Conservation (phyloP, 192 early-diverging fungal genomes). For the Rhizophlyctis rosea region DNA sequence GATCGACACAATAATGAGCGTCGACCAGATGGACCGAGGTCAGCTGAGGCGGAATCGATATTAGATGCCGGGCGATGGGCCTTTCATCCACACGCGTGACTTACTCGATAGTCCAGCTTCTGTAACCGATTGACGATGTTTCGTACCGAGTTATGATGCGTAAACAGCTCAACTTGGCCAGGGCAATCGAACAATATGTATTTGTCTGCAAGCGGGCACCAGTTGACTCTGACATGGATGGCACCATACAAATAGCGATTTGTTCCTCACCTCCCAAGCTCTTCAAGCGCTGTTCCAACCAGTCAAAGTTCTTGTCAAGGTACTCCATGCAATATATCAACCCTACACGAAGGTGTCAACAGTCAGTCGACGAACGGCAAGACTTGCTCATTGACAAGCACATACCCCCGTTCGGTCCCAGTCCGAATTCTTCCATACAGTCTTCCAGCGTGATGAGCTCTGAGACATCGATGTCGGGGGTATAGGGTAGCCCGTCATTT, state of each 20-base stretch:
- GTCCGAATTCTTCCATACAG: constrained; percentile 44
- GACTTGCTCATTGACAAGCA: neutral
- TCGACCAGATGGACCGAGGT: constrained; percentile 85
- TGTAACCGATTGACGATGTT: constrained; percentile 65
- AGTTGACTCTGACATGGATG: too few species aligned
- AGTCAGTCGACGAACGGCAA: neutral
- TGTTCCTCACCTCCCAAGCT: constrained; percentile 36
- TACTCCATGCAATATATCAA: constrained; percentile 64
- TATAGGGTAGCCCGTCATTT: constrained; percentile 53
- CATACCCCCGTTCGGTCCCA: constrained; percentile 58
- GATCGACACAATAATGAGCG: constrained; percentile 88
- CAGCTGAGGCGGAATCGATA: constrained; percentile 41
- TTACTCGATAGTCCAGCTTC: constrained; percentile 66
- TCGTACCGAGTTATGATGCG: constrained; percentile 72
- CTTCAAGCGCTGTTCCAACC: constrained; percentile 43
- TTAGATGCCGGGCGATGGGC: constrained; percentile 11
- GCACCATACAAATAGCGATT: too few species aligned
- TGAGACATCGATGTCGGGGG: constrained; percentile 45
- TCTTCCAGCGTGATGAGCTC: constrained; percentile 56
- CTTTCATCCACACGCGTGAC: constrained; percentile 8
- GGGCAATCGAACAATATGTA: constrained; percentile 60
- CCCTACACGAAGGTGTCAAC: constrained; percentile 1
- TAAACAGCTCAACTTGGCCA: constrained; percentile 61
- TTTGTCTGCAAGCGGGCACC: constrained; percentile 45
- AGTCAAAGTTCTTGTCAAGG: constrained; percentile 59